Evolutionary conservation across 805 yeast genomes (phyloP), one percentile per base, ranked within the genome.

Genomic region (Teunomyces panamensis): DNA sequence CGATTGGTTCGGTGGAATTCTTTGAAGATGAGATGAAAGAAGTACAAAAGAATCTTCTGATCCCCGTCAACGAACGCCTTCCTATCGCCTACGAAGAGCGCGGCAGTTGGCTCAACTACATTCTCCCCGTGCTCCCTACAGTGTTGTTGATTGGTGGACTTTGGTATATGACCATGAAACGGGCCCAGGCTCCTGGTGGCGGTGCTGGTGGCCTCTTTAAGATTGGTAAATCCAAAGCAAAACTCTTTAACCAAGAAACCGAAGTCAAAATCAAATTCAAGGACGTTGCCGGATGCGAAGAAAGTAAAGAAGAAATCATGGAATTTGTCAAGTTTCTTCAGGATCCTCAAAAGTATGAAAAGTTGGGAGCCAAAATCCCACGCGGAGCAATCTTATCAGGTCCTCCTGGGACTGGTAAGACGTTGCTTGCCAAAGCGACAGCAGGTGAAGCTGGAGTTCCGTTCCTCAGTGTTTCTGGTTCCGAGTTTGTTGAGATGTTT

Each of bases 401-500:
- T 55, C 95, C 96, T 13, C 97, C 97, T 37, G 97, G 97, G 74
- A 90, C 97, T 2, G 97, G 97, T 81, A 90, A 90, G 67, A 90
- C 97, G 0, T 69, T 90, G 53, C 71, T 90, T 48, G 97, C 97
- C 20, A 89, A 87, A 65, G 97, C 97, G 9, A 90, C 97, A 24
- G 97, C 97, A 2, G 97, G 97, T 57, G 97, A 90, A 65, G 96
- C 97, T 1, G 94, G 89, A 44, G 97, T 90, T 44, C 96, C 97
- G 24, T 90, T 90, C 65, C 83, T 83, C 54, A 84, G 94, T 17
- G 96, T 90, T 5, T 86, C 95, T 1, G 97, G 96, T 58, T 89
- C 96, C 10, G 97, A 90, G 64, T 90, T 90, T 56, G 95, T 89
- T n/a, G 96, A 90, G 67, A 90, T 90, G 96, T 90, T 88, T 74